Percentiles rank a stretch among this genome's conserved stretches.
phyloP scores from a whole-genome alignment of 805 yeast species.

The Lipomyces spencermartinsiae region DNA sequence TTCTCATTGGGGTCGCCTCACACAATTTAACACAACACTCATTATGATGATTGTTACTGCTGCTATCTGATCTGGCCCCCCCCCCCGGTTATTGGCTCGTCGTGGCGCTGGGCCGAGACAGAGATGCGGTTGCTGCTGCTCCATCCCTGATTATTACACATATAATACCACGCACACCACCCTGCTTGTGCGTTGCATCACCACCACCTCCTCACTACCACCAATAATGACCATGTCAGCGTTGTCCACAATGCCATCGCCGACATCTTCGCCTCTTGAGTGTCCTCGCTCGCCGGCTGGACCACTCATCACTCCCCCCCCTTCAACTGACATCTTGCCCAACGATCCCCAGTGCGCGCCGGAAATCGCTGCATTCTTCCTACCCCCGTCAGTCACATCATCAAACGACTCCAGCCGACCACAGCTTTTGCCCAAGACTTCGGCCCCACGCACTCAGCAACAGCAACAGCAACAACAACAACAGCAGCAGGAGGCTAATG shows the following conservation, averaged over 20 bases:
- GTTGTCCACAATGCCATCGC: not conserved
- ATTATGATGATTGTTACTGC: too few species aligned
- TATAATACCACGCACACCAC: too few species aligned
- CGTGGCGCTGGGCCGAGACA: too few species aligned
- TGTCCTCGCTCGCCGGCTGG: conserved; percentile 5
- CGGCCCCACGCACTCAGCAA: conserved; percentile 9
- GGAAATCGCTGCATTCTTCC: conserved; percentile 25
- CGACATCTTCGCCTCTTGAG: not conserved
- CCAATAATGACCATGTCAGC: not conserved
- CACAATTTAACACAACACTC: too few species aligned
- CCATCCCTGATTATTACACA: too few species aligned
- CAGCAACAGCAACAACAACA: not conserved
- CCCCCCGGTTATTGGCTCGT: not conserved
- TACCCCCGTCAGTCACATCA: conserved; percentile 29
- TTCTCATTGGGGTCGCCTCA: too few species aligned
- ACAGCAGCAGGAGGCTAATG: not conserved
- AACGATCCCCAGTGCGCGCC: conserved; percentile 25
- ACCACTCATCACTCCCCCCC: conserved; percentile 37
- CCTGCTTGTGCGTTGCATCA: too few species aligned
- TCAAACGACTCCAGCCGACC: not conserved
- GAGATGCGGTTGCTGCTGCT: too few species aligned
- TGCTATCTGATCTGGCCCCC: not conserved
- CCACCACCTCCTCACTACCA: not conserved
- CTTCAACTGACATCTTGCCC: conserved; percentile 35
- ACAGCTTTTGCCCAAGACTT: not conserved